Base-by-base conservation (phyloP, 1,284 basidiomycete species). In the Cutaneotrichosporon sp. region DNA sequence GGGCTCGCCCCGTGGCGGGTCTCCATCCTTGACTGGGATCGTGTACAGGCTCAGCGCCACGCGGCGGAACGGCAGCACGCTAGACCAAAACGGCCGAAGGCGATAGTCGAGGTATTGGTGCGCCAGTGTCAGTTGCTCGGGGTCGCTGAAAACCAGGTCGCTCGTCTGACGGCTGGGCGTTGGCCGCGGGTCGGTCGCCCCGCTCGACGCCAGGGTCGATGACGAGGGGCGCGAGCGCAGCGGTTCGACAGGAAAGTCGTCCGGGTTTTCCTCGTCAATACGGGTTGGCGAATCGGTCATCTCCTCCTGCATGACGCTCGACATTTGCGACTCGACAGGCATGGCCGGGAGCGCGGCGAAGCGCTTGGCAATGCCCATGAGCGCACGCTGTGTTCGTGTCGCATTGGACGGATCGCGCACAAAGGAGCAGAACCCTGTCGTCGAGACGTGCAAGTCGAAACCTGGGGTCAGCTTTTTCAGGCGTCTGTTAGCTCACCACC, bases 21-120 rank as follows among this genome's bases (percentile, higher is more conserved):
- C 35, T 20, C 35, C 44, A 5, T n/a, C 13, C 30, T 52, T 41
- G 9, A 60, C 47, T 14, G 56, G 52, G 12, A 66, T 52, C 1
- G 65, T 45, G 51, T 68, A 65, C 21, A 71, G 58, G 39, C 55
- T 59, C 33, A 74, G 49, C 8, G 62, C 54, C 36, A 74, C 60
- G 5, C 63, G 61, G 10, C 73, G 65, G 48, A 56, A 58, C 14
- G 68, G 61, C 18, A 72, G 59, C 8, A 67, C 63, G 22, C 58
- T 64, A 0, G 66, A 66, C 64, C 71, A 90, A 73, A 92, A 90
- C 0, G 85, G 83, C 43, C 81, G 82, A 20, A 91, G 74, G 1
- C 89, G 83, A 8, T 77, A 72, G 66, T 89, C 86, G 4, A 91
- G 78, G 61, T 89, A 90, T 14, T 78, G 77, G 60, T 90, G 85